phyloP scores from a whole-genome alignment of 345 rosid species.

The Nasturtium officinale region DNA sequence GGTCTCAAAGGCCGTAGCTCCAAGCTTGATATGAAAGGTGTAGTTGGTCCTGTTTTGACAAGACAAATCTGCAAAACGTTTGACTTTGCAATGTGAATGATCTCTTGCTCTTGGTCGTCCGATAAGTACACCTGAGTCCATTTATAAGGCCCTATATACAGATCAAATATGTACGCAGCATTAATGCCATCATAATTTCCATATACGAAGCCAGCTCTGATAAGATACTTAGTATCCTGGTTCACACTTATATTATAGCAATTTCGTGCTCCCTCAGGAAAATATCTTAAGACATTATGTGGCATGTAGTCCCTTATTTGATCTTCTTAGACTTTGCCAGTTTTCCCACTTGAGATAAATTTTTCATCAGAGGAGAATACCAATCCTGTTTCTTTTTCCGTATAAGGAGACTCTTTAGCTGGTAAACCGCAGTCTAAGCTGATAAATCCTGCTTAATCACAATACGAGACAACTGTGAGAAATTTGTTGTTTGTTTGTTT shows the following conservation, averaged over 20 bases:
- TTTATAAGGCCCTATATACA: constrained; percentile 45
- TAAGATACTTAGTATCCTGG: constrained; percentile 36
- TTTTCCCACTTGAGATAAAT: not conserved
- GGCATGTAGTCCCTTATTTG: not conserved
- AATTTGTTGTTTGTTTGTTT: not conserved
- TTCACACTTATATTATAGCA: constrained; percentile 36
- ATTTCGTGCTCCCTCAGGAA: constrained; percentile 42
- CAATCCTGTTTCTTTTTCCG: not conserved
- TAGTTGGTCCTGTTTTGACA: constrained; percentile 40
- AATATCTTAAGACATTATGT: constrained; percentile 18
- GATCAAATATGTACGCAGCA: constrained; percentile 32
- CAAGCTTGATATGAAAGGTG: constrained; percentile 51
- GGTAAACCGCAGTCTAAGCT: constrained; percentile 1
- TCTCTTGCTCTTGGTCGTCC: constrained; percentile 15
- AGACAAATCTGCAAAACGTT: constrained; percentile 46
- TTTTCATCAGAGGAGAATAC: not conserved
- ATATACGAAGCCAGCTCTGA: constrained; percentile 40
- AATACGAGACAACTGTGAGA: not conserved
- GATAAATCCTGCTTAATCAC: not conserved
- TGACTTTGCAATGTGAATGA: constrained; percentile 40
- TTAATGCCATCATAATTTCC: constrained; percentile 47
- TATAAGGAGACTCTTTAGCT: not conserved
- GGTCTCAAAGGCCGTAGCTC: constrained; percentile 47
- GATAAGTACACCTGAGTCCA: constrained; percentile 26
- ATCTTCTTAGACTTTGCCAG: too few species aligned